Conservation (phyloP, 768 basidiomycete species). For the Boletus barrowsii region DNA sequence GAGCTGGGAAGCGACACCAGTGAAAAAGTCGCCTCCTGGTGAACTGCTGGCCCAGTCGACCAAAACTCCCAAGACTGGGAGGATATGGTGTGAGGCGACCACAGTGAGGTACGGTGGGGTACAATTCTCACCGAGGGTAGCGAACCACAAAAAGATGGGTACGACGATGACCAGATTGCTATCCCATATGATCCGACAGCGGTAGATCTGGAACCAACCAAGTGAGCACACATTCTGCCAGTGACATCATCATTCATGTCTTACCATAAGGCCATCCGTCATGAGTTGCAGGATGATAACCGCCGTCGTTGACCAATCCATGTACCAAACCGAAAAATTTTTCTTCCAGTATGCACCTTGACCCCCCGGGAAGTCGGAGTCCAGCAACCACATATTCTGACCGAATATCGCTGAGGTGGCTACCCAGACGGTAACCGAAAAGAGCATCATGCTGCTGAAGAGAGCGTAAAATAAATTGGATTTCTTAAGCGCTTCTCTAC, state of each 20-base stretch:
- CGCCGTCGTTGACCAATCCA: constrained; percentile 23
- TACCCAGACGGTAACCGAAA: constrained; percentile 32
- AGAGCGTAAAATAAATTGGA: constrained; percentile 16
- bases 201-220: constrained; percentile 34
- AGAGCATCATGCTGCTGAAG: constrained; percentile 25
- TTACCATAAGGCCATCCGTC: constrained; percentile 31
- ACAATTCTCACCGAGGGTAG: constrained; percentile 16
- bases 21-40: constrained; percentile 18
- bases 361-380: constrained; percentile 34
- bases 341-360: constrained; percentile 29
- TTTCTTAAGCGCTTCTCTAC: neutral
- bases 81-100: neutral
- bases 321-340: constrained; percentile 26
- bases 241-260: neutral
- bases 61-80: constrained; percentile 12
- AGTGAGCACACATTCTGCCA: neutral
- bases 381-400: constrained; percentile 36
- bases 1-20: constrained; percentile 7
- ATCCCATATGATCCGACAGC: constrained; percentile 36
- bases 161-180: constrained; percentile 5
- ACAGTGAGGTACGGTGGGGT: neutral
- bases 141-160: constrained; percentile 21
- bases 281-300: constrained; percentile 32
- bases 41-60: constrained; percentile 3
- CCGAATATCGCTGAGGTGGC: constrained; percentile 19